Evolutionary conservation across 345 rosid species (phyloP), one percentile per base, ranked within the genome.

Genomic region (Dipteronia dyeriana): DNA sequence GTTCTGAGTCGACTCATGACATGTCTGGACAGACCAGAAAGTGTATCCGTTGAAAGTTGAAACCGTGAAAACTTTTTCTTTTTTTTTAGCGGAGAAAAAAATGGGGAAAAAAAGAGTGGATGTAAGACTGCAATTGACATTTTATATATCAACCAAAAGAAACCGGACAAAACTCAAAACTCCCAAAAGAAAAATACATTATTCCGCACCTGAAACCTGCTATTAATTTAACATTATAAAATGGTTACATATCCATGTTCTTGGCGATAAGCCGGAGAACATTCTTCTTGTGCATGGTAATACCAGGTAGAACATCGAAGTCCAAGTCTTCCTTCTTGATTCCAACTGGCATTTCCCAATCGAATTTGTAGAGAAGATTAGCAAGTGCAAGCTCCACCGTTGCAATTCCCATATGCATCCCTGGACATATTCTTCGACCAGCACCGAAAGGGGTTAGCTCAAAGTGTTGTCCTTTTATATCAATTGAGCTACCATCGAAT

Each of bases 351-450:
- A 80, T 56, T 70, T 77, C 79, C 83, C 83, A 80, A 10, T 80
- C 76, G 38, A 83, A 83, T 20, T 66, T 56, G 38, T 83, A 68
- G 13, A 77, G 60, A 69, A 79, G 11, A 65, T 80, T 77, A 57
- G 81, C 81, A 12, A 83, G 74, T 17, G 77, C 74, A 12, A 79
- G 31, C 64, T 79, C 82, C 23, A 49, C 69, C 2, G 54, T 54
- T 0, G 71, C 70, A 1, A 59, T 53, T 62, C 80, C 86, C 59
- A 81, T 31, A 17, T 5, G 2, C 6, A 75, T 20, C 29, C 84
- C 88, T 1, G 84, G 86, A 66, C 84, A 83, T 1, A 41, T 75
- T 76, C 84, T 81, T 60, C 88, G 53, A 0, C 88, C 86, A 10
- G 56, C 66, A 9, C 84, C 84, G 67, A 85, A 85, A 0, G 86